Base-by-base conservation (phyloP, 352 stramenopile genomes). In the Peronospora destructor region DNA sequence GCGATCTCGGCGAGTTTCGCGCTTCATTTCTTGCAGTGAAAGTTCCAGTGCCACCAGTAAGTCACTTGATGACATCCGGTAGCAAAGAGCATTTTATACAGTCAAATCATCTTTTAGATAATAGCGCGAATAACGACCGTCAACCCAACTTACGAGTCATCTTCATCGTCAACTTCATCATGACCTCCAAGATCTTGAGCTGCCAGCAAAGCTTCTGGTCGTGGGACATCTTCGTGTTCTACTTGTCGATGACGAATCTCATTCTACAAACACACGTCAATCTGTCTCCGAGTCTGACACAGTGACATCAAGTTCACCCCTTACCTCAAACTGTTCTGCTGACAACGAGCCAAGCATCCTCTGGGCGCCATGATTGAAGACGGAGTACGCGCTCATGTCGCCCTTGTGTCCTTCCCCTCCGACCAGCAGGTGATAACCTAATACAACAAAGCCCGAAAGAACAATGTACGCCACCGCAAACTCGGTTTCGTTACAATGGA, bases 251-350 rank as follows among this genome's bases (percentile, higher is more conserved):
- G 76, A 19, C 73, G 76, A 49, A 90, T 87, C 51, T 90, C 78
- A 55, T 90, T 86, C 76, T 89, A 43, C 12, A 67, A 9, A 40
- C 25, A 45, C 33, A 57, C 14, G 29, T 16, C 13, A 45, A 45
- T 38, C 17, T 43, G 28, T 12, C 28, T 12, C 28, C 6, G 10
- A 32, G 12, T 32, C 6, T 32, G 6, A 11, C 14, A 28, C 25
- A 10, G 17, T 6, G 10, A 14, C 3, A 34, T 23, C 12, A 55
- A 37, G 21, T 21, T 16, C 29, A 45, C 7, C 17, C 29, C 40
- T 17, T 53, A 86, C 78, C 78, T 92, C 82, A 49, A 92, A 90
- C 48, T 92, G 77, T 33, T 92, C 82, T 25, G 76, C 81, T 10
- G 82, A 89, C 14, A 92, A 61, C 4, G 78, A 88, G 4, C 82